Conservation (phyloP, 352 stramenopile genomes). For the Blastocystis sp. region DNA sequence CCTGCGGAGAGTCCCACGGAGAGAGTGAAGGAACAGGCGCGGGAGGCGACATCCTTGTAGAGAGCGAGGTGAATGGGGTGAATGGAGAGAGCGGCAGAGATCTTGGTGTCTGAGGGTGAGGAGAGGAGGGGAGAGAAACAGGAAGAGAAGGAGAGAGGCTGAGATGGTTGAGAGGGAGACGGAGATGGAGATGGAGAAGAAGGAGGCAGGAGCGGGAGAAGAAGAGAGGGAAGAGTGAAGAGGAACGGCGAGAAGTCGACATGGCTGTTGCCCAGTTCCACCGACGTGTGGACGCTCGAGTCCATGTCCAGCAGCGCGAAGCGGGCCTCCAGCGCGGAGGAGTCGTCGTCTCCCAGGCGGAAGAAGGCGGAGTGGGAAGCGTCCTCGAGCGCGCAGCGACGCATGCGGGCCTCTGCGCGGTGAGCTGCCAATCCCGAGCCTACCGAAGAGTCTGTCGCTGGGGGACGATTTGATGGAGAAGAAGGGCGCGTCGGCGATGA, state of each 20-base stretch:
- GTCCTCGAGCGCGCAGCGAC: background rate
- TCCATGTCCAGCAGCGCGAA: conserved; percentile 2
- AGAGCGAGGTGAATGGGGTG: conserved; percentile 1
- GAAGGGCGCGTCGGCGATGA: background rate
- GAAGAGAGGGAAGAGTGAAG: conserved; percentile 15
- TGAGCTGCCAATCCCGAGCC: background rate
- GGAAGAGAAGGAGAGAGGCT: background rate
- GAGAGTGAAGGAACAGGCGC: background rate
- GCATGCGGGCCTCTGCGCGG: background rate
- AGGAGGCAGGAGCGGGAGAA: background rate
- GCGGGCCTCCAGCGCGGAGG: background rate
- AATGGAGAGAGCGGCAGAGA: background rate
- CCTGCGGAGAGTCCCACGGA: background rate
- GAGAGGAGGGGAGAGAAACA: background rate
- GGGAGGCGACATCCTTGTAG: background rate
- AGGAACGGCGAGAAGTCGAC: conserved; percentile 10
- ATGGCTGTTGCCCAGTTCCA: background rate
- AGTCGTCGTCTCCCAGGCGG: background rate
- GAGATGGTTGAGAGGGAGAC: background rate
- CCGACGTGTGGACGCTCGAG: background rate
- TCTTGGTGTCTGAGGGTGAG: background rate
- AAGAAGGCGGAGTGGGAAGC: background rate
- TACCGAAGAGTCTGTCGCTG: background rate
- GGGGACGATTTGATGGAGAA: background rate
- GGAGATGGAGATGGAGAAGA: background rate